These are phyloP conservation scores for Yamadazyma tumulicola DNA, from an alignment of 805 yeast genomes.

Conservation along the genomic window DNA sequence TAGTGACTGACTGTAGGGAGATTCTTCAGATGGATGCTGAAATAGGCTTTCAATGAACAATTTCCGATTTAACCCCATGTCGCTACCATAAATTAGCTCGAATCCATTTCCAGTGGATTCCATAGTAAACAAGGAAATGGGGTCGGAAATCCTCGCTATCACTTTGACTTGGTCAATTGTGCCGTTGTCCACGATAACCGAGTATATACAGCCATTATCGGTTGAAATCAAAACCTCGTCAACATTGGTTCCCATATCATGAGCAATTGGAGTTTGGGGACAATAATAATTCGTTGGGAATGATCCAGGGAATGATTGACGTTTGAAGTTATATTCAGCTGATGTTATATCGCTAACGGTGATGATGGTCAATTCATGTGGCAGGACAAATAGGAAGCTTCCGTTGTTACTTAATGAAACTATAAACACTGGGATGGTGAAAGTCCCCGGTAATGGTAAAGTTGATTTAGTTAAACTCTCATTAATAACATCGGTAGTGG, in stretches of 20 bases:
- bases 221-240: constrained; percentile 34
- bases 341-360: constrained; percentile 45
- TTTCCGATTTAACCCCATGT: constrained; percentile 37
- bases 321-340: constrained; percentile 39
- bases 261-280: constrained; percentile 22
- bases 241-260: constrained; percentile 10
- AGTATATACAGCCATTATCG: constrained; percentile 32
- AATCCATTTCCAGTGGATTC: constrained; percentile 18
- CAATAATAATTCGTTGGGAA: constrained; percentile 41
- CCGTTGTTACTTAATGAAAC: constrained; percentile 35
- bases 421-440: constrained; percentile 41
- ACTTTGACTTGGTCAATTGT: constrained; percentile 19
- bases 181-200: constrained; percentile 21
- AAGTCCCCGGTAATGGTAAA: constrained; percentile 37
- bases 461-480: constrained; percentile 30
- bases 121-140: constrained; percentile 31
- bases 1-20: constrained; percentile 20
- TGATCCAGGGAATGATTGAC: constrained; percentile 16
- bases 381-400: constrained; percentile 38
- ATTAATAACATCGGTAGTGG: constrained; percentile 29
- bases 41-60: constrained; percentile 25
- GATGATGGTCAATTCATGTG: constrained; percentile 30
- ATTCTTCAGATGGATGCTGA: constrained; percentile 10
- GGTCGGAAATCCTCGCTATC: constrained; percentile 33
- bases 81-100: constrained; percentile 37